These are phyloP conservation scores for Postia placenta DNA, from an alignment of 768 basidiomycete species.

Conservation along the genomic window DNA sequence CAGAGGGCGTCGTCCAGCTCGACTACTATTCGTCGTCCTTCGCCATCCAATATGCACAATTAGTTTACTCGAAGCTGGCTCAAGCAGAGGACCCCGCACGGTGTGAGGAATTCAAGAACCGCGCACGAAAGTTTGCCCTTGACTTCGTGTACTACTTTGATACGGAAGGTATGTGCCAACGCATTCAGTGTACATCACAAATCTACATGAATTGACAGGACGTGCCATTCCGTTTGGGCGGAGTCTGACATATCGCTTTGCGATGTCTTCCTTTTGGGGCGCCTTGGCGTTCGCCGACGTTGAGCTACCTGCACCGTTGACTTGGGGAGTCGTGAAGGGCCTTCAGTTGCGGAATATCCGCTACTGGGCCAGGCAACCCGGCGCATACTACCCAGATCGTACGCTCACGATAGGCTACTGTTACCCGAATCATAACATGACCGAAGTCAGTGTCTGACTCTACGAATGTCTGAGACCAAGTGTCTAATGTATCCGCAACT, in stretches of 20 bases:
- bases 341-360: constrained; percentile 67
- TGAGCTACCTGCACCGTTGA: constrained; percentile 60
- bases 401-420: constrained; percentile 67
- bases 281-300: constrained; percentile 69
- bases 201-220: constrained; percentile 32
- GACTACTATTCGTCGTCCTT: constrained; percentile 79
- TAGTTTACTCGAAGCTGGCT: constrained; percentile 64
- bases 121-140: constrained; percentile 55
- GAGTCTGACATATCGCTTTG: constrained; percentile 72
- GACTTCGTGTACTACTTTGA: constrained; percentile 78
- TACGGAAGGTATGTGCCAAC: constrained; percentile 44
- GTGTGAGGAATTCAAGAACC: constrained; percentile 57
- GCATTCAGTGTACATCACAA: neutral
- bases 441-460: constrained; percentile 31
- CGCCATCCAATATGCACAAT: constrained; percentile 71
- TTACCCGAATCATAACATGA: constrained; percentile 72
- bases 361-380: constrained; percentile 62
- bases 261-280: constrained; percentile 79
- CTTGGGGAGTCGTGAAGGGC: constrained; percentile 72
- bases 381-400: constrained; percentile 55
- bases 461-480: no score
- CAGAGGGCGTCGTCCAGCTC: constrained; percentile 70
- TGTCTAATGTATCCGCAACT: no score
- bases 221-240: constrained; percentile 72
- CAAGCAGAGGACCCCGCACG: constrained; percentile 56